Evolutionary conservation across 1,284 basidiomycete species (phyloP), one percentile per base, ranked within the genome.

Genomic region (Coniophora puteana): DNA sequence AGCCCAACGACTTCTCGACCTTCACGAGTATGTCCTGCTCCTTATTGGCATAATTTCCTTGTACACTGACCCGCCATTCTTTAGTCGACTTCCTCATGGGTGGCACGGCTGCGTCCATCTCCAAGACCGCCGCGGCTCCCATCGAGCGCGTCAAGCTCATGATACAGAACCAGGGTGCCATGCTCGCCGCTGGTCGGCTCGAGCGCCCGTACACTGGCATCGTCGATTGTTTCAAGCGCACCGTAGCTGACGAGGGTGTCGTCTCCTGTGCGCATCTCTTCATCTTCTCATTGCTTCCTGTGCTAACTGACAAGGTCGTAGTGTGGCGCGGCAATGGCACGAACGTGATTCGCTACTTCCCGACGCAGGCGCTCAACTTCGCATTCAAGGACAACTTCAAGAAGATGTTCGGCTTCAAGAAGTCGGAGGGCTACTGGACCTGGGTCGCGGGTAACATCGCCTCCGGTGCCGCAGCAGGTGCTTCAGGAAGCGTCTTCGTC

Each of bases 71-170:
- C 23, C 21, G n/a, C 22, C 4, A 3, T 17, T 11, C 8, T 41
- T 1, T 26, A 72, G 70, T 65, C 42, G 68, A 72, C 52, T 73
- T 72, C 56, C 58, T 73, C 61, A 71, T 71, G 71, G 71, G 70
- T 37, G 72, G 72, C 34, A 69, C 69, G 10, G 69, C 71, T 33
- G 69, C 69, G 22, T 61, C 77, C 47, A 79, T 83, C 60, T 76
- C 80, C 52, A 84, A 85, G 69, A 84, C 80, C 32, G 74, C 71
- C 43, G 81, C 81, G 29, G 83, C 82, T 45, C 82, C 83, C 56
- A 84, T 85, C 47, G 82, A 85, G 67, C 78, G 83, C 50, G 78
- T 84, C 61, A 85, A 77, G 67, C 62, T 83, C 50, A 65, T 83
- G 54, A 77, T 83, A 51, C 81, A 83, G 66, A 83, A 83, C 62